phyloP scores from a whole-genome alignment of 345 rosid genomes.

The Eucalyptus virginea region DNA sequence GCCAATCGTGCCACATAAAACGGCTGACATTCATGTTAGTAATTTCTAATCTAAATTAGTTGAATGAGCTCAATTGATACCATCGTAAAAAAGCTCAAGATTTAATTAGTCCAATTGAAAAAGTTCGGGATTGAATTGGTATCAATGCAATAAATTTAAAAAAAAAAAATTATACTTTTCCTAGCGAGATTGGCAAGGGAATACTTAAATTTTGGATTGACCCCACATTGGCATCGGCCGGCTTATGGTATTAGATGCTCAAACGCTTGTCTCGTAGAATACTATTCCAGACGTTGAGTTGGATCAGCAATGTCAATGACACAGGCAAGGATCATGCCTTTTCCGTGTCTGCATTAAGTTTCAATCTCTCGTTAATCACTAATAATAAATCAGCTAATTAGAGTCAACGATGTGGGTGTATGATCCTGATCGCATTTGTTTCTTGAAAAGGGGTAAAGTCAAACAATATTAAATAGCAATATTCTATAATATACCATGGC shows the following conservation, averaged over 20 bases:
- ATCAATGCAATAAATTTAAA: too few relatives aligned
- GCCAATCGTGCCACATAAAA: fast-evolving
- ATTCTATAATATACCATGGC: neutral
- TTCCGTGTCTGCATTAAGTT: neutral
- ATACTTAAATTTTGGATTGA: neutral
- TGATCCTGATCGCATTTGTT: neutral
- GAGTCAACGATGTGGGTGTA: neutral
- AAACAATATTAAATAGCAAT: neutral
- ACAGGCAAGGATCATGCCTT: neutral
- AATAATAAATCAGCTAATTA: neutral
- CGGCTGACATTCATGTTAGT: fast-evolving
- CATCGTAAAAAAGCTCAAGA: neutral
- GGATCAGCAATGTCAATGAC: neutral
- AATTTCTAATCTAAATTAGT: too few relatives aligned
- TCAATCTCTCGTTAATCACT: neutral
- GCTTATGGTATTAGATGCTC: neutral
- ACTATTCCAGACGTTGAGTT: neutral
- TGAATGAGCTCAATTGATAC: neutral
- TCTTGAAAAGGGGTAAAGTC: neutral
- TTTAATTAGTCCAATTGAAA: too few relatives aligned
- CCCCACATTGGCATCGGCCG: neutral
- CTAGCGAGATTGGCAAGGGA: neutral
- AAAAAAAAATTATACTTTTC: too few relatives aligned
- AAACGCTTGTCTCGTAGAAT: neutral
- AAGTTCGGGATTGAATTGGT: fast-evolving